Base-by-base conservation (phyloP, 805 yeast genomes). In the Nakazawaea laoshanensis region DNA sequence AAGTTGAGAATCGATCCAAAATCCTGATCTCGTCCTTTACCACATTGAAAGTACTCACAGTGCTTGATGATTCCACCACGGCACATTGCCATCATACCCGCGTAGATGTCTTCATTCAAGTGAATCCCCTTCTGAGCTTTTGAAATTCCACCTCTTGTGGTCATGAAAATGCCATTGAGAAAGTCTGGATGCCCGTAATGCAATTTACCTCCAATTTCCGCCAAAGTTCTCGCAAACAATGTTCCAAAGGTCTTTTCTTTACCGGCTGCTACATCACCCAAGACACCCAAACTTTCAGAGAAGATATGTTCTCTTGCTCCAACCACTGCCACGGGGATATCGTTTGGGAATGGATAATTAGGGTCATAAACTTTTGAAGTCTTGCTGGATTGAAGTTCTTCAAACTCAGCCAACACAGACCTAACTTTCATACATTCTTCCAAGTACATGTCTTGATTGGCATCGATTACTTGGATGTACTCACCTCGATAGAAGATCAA, bases 171-270 rank as follows among this genome's bases (percentile, higher is more conserved):
- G 5, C 77, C 94, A 59, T 89, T 87, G 38, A 89, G 60, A 57
- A 88, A 88, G 63, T 88, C 97, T 3, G 97, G 97, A 59, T 88
- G 96, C 2, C 97, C 97, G 55, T 88, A 88, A 54, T 88, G 97
- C 32, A 88, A 60, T 56, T 89, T 89, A 1, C 94, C 96, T 8
- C 96, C 96, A 45, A 89, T 85, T 48, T 85, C 89, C 1, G 96
- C 92, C 44, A 88, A 61, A 0, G 96, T 87, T 50, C 96, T 69
- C 1, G 96, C 95, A 64, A 89, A 88, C 47, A 89, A 62, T 1
- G 97, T 88, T 17, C 97, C 97, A 63, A 88, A 88, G 1, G 97
- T 88, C 57, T 89, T 96, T 52, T 88, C 97, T 55, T 88, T 88
- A 7, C 95, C 96, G 14, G 97, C 97, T 15, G 96, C 96, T 44